Base-by-base conservation (phyloP, 805 yeast genomes). In the Candida suzukii region DNA sequence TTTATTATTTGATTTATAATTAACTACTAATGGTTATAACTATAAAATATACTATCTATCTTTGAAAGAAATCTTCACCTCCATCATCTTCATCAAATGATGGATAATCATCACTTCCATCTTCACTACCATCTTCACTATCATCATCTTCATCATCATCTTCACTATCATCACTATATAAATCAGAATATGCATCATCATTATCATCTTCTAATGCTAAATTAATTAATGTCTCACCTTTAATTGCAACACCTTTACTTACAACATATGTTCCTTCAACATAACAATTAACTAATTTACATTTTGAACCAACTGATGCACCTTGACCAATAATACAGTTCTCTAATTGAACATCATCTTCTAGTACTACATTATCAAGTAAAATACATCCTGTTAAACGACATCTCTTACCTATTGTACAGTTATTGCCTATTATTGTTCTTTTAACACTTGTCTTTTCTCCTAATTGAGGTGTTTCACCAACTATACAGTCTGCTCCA, bases 361-460 rank as follows among this genome's bases (percentile, higher is more conserved):
- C 95, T 29, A 93, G 66, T 1, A 62, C 63, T 19, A 81, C 95
- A 39, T 76, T 75, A 53, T 84, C 83, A 39, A 88, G 67, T 5
- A 93, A 55, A 13, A 93, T 78, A 50, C 90, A 88, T 2, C 96
- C 98, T 2, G 88, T 84, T 42, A 93, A 73, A 50, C 93, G 80
- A 61, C 95, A 91, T 46, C 88, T 76, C 55, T 79, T 81, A 30
- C 99, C 99, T 40, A 95, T 78, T 16, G 49, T 65, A 63, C 95
- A 86, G 51, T 75, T 71, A 11, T 69, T 61, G 6, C 96, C 96
- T 24, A 93, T 71, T 14, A 87, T 86, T 0, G 95, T 74, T 46
- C 93, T 76, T 64, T 93, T 93, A 39, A 93, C 87, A 57, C 81
- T 85, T 18, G 95, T 83, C 50, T 78, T 78, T 53, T 88, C 97